These are phyloP conservation scores for Talaromyces sp. DNA, from an alignment of 2,329 filamentous ascomycete genomes.

Conservation along the genomic window DNA sequence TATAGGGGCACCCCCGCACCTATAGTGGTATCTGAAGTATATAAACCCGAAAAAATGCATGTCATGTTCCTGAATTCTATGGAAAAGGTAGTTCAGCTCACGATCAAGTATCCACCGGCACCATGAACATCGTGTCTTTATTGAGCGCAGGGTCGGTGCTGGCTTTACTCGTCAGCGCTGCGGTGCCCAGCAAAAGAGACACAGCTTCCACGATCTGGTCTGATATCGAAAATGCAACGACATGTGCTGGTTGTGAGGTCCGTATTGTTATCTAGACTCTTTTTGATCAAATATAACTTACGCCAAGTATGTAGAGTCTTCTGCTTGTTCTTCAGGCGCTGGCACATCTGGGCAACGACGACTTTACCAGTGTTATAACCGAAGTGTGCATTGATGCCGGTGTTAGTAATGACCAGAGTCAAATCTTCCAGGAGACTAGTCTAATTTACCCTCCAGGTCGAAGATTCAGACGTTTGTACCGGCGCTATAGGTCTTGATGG, in stretches of 20 bases:
- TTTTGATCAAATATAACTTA: not conserved
- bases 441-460: constrained; percentile 32
- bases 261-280: not conserved
- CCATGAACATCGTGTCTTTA: constrained; percentile 1
- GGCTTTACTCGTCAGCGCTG: constrained; percentile 16
- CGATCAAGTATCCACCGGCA: not conserved
- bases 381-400: constrained; percentile 36
- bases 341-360: constrained; percentile 42
- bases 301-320: constrained; percentile 26
- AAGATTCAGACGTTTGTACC: constrained; percentile 56
- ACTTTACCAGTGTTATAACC: constrained; percentile 40
- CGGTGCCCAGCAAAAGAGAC: constrained; percentile 18
- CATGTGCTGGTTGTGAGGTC: constrained; percentile 35
- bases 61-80: too few relatives aligned
- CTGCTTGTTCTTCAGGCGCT: constrained; percentile 45
- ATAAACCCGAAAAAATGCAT: not conserved
- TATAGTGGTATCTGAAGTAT: not conserved
- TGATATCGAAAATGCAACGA: constrained; percentile 31
- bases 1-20: not conserved
- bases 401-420: constrained; percentile 13
- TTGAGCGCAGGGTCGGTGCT: not conserved
- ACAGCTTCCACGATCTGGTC: constrained; percentile 27
- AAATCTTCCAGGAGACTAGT: not conserved
- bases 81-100: not conserved
- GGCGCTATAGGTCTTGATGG: constrained; percentile 53